A percentile compares a stretch with the other conserved stretches of the same genome.
Conservation (phyloP, 2,329 filamentous ascomycete genomes). For the Colletotrichum magnum region DNA sequence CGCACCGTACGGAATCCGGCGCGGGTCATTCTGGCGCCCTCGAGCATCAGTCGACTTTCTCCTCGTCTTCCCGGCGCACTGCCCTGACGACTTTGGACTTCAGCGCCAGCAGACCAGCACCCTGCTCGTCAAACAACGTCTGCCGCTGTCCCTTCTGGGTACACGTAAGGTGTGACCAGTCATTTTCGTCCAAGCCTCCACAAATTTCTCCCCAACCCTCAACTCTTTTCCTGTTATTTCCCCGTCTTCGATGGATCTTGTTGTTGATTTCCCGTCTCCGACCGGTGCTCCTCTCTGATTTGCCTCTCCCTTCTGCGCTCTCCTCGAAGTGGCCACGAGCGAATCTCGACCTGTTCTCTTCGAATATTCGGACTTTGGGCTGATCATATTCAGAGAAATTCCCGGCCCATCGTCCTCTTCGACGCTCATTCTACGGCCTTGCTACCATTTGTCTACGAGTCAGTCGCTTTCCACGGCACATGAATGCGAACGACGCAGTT, state of each 20-base stretch:
- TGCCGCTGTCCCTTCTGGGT: constrained; percentile 26
- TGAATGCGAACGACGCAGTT: constrained; percentile 13
- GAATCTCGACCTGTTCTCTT: constrained; percentile 12
- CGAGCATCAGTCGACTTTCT: constrained; percentile 32
- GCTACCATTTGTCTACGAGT: constrained; percentile 8
- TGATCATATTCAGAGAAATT: constrained; percentile 29
- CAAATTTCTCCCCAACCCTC: constrained; percentile 28
- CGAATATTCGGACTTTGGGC: constrained; percentile 15
- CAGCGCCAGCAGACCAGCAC: not conserved
- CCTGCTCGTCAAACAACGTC: constrained; percentile 2
- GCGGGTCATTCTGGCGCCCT: constrained; percentile 23
- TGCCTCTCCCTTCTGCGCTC: not conserved
- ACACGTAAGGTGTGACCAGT: constrained; percentile 39
- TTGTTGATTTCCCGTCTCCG: constrained; percentile 11
- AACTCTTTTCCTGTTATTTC: constrained; percentile 29
- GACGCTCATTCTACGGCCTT: not conserved
- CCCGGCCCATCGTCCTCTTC: constrained; percentile 10
- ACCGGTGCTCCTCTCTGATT: constrained; percentile 19
- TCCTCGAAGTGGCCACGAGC: not conserved
- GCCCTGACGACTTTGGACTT: not conserved
- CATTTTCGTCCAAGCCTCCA: constrained; percentile 37
- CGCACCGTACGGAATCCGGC: constrained; percentile 34
- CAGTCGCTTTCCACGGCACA: constrained; percentile 10
- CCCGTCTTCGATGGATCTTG: constrained; percentile 26
- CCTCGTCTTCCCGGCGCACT: constrained; percentile 19